Base-by-base conservation (phyloP, 495 filamentous ascomycete species). In the Pyronema domesticum region DNA sequence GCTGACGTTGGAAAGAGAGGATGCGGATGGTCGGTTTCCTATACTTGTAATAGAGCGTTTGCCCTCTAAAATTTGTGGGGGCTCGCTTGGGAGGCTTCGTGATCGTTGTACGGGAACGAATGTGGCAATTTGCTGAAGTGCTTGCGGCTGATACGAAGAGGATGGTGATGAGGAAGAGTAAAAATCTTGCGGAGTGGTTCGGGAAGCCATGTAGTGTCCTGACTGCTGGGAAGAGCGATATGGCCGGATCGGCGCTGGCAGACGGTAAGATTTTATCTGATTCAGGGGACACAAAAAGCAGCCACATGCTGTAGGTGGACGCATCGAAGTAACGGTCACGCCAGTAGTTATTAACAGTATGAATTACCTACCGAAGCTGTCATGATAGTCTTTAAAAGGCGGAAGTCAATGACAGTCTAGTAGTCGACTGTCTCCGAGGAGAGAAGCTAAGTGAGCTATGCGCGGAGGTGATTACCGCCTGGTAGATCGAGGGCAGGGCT, bases 251-350 rank as follows among this genome's bases (percentile, higher is more conserved):
- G 47, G 11, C 30, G 47, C 47, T 50, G 47, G 30, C 15, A 36
- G 47, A 50, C 19, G 18, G 47, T 50, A 23, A 50, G 47, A 50
- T 14, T 50, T 50, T 50, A 50, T 50, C 47, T 19, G 30, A 50
- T 50, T 36, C 47, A 36, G 47, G 17, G 45, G 45, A 42, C 15
- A 42, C 39, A 13, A 42, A 30, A 30, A 30, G 19, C 11, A 10
- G 5, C 3, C 30, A 50, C 47, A 23, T 35, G 47, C 30, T 35
- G 11, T 50, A 11, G 47, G 11, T 3, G 47, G 30, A 34, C 23
- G 47, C 13, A 35, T 3, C 30, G 47, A 50, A 36, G 47, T 50
- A 50, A 50, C 19, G 47, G 34, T 36, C 10, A 50, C 39, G 7
- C 39, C 39, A 42, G 7, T 42, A 1, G 39, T 13, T 42, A 42